Conservation (phyloP, 2,329 filamentous ascomycete species). For the Aspergillus neoniger region DNA sequence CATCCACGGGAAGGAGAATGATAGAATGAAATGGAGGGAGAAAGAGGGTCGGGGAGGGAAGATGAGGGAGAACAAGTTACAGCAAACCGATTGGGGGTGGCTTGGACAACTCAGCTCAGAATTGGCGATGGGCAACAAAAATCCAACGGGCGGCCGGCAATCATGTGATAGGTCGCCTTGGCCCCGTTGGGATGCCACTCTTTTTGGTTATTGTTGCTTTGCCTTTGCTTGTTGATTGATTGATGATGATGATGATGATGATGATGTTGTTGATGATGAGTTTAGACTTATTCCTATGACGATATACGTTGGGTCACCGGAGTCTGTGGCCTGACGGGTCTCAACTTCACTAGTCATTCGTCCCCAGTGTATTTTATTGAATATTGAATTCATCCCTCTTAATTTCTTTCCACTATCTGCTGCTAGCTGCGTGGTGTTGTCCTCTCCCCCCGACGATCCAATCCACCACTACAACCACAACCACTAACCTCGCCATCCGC, state of each 20-base stretch:
- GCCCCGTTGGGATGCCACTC: background rate
- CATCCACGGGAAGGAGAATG: constrained; percentile 26
- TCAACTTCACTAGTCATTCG: background rate
- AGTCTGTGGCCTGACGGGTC: background rate
- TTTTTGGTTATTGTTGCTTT: too few species aligned
- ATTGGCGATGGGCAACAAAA: constrained; percentile 21
- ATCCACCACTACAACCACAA: too few species aligned
- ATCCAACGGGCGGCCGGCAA: constrained; percentile 20
- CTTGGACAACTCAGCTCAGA: constrained; percentile 27
- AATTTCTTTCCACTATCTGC: background rate
- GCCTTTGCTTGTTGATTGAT: too few species aligned
- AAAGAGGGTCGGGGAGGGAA: constrained; percentile 10
- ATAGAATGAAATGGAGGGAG: constrained; percentile 6
- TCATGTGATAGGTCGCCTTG: constrained; percentile 30
- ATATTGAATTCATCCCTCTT: background rate
- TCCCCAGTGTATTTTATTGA: background rate
- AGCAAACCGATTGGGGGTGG: constrained; percentile 16
- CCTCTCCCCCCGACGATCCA: background rate
- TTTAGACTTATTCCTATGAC: background rate
- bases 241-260: too few species aligned
- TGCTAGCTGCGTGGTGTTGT: background rate
- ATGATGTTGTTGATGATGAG: too few species aligned
- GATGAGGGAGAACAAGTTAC: constrained; percentile 8
- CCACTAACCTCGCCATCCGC: background rate
- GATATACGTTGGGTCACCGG: background rate